Evolutionary conservation across 2,329 filamentous ascomycete species (phyloP).

Genomic region (Trichothecium roseum): DNA sequence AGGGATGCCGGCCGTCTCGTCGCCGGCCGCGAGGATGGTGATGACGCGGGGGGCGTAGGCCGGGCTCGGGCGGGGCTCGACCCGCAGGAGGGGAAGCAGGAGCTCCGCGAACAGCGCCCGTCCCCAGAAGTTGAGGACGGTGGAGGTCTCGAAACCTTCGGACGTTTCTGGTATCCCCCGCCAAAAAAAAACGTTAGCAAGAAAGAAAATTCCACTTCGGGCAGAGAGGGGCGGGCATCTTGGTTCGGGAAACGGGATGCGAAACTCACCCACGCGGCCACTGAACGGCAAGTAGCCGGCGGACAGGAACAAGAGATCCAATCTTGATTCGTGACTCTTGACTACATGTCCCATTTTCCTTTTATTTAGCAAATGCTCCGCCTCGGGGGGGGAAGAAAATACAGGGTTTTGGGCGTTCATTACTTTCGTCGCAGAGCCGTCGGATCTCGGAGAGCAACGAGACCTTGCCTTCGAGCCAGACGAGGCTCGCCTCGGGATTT

Average conservation of each 20-base stretch:
- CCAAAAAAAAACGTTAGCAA: too few relatives aligned
- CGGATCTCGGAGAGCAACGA: slow-evolving; percentile 1
- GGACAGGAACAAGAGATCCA: background rate
- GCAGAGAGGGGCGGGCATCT: too few relatives aligned
- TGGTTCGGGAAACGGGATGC: too few relatives aligned
- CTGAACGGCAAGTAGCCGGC: background rate
- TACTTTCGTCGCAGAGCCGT: background rate
- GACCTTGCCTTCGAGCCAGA: slow-evolving; percentile 3
- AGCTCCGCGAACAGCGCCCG: background rate
- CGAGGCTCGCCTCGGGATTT: background rate
- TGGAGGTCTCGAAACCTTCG: background rate
- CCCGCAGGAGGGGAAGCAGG: slow-evolving; percentile 1
- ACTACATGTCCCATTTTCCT: too few relatives aligned
- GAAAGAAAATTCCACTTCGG: too few relatives aligned
- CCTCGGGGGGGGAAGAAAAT: too few relatives aligned
- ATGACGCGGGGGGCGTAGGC: background rate
- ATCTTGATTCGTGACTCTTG: background rate
- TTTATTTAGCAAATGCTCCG: too few relatives aligned
- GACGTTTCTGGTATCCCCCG: background rate
- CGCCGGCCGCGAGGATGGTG: slow-evolving; percentile 1
- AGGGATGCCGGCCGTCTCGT: slow-evolving; percentile 1
- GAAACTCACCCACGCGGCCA: background rate
- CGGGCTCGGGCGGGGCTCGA: too few relatives aligned
- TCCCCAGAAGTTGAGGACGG: background rate
- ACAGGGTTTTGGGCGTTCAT: too few relatives aligned